phyloP scores from a whole-genome alignment of 345 rosid genomes.

The Punica granatum region DNA sequence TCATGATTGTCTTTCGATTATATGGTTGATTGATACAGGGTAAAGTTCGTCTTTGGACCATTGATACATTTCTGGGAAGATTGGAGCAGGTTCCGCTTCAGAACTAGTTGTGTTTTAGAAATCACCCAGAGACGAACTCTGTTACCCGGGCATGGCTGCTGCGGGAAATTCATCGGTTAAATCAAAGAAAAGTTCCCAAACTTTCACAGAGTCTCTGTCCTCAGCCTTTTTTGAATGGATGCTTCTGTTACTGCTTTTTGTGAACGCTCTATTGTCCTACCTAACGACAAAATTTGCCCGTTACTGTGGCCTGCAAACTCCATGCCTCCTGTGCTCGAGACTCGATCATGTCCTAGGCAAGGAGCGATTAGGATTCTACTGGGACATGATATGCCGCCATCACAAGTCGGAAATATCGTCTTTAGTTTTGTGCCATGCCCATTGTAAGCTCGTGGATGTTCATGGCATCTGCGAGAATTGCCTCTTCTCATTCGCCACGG shows the following conservation, averaged over 20 bases:
- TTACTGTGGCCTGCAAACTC: conserved; percentile 48
- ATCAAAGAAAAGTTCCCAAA: conserved; percentile 25
- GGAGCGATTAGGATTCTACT: conserved; percentile 32
- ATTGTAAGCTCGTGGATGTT: conserved; percentile 70
- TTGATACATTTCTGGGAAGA: conserved; percentile 16
- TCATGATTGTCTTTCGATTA: neutral
- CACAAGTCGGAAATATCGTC: conserved; percentile 88
- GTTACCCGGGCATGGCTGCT: conserved; percentile 37
- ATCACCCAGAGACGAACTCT: neutral
- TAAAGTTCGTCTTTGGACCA: conserved; percentile 13
- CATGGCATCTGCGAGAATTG: conserved; percentile 74
- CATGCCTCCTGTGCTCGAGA: conserved; percentile 77
- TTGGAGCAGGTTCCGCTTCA: conserved; percentile 15
- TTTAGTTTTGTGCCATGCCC: conserved; percentile 71
- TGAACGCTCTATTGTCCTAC: conserved; percentile 53
- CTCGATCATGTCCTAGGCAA: conserved; percentile 74
- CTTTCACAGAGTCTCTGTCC: conserved; percentile 46
- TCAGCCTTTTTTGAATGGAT: conserved; percentile 76
- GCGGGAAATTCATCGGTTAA: conserved; percentile 33
- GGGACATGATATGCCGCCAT: conserved; percentile 67
- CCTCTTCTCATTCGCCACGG: conserved; percentile 69
- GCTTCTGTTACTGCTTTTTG: conserved; percentile 58
- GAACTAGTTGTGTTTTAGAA: conserved; percentile 11
- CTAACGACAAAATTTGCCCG: conserved; percentile 59
- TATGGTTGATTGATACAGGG: conserved; percentile 20